A percentile compares a stretch with the other conserved stretches of the same genome.
These are phyloP conservation scores for Aspergillus homomorphus DNA, from an alignment of 495 filamentous ascomycete genomes.

Conservation along the genomic window DNA sequence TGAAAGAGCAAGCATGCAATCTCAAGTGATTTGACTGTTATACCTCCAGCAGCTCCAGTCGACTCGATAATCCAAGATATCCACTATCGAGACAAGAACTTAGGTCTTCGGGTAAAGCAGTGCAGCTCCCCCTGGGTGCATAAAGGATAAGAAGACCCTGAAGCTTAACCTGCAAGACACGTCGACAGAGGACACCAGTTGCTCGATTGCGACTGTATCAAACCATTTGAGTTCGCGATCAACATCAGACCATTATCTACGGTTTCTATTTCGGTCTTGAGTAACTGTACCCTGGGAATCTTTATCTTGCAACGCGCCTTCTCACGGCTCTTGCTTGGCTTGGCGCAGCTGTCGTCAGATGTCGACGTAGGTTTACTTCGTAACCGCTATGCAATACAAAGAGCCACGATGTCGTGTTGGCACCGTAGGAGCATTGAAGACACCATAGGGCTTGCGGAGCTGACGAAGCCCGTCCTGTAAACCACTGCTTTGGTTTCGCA, in stretches of 20 bases:
- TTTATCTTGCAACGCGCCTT: neutral
- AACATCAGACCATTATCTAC: neutral
- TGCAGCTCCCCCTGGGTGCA: neutral
- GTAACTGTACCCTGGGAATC: neutral
- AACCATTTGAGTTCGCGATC: constrained; percentile 7
- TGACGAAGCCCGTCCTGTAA: neutral
- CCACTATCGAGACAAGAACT: neutral
- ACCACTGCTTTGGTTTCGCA: neutral
- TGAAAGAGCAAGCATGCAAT: too few relatives aligned
- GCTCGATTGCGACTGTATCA: neutral
- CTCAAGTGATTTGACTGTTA: neutral
- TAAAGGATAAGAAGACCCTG: constrained; percentile 5
- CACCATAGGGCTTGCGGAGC: neutral
- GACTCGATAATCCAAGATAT: neutral
- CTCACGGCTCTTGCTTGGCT: neutral
- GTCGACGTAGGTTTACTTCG: constrained; percentile 2
- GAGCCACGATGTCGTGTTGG: neutral
- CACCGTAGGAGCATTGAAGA: neutral
- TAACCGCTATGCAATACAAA: constrained; percentile 1
- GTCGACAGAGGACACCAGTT: neutral
- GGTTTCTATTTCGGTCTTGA: constrained; percentile 5
- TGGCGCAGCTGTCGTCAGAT: constrained; percentile 5
- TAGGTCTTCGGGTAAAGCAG: neutral
- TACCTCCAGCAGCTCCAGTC: neutral
- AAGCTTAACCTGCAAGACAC: constrained; percentile 15